A percentile compares a stretch with the other conserved stretches of the same genome.
Conservation (phyloP, 2,329 filamentous ascomycete genomes). For the Claviceps humidiphila region DNA sequence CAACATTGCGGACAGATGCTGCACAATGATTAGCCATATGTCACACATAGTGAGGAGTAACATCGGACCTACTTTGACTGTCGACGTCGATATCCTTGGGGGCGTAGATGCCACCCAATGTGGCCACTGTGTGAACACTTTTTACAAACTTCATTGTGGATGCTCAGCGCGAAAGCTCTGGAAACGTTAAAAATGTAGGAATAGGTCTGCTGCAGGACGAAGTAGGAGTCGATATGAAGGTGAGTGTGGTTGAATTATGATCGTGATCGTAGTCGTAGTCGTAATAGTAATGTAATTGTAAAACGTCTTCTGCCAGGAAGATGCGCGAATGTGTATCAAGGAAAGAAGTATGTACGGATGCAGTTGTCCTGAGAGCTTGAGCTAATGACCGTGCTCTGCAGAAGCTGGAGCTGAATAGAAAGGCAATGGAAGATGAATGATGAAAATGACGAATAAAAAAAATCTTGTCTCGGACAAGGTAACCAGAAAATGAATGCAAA, state of each 20-base stretch:
- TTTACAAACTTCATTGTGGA: conserved; percentile 12
- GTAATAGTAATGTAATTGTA: not conserved
- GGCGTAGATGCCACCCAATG: conserved; percentile 14
- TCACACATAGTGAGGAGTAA: not conserved
- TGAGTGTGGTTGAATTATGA: no score
- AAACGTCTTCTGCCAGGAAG: conserved; percentile 5
- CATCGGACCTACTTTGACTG: conserved; percentile 18
- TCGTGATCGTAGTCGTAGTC: no score
- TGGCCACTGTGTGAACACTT: conserved; percentile 13
- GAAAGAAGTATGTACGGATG: not conserved
- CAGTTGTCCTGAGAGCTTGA: not conserved
- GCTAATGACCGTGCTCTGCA: not conserved
- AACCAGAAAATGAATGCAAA: no score
- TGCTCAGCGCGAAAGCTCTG: not conserved
- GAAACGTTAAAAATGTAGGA: not conserved
- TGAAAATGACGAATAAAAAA: not conserved
- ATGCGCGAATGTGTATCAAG: not conserved
- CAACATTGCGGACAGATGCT: conserved; percentile 50
- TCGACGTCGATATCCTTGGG: conserved; percentile 28
- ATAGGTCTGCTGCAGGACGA: no score
- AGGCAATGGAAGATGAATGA: not conserved
- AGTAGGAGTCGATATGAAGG: no score
- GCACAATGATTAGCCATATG: not conserved
- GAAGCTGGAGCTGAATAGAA: not conserved
- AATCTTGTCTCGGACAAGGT: not conserved